Base-by-base conservation (phyloP, 305 asterid genomes). In the Fraxinus xanthoxyloides region DNA sequence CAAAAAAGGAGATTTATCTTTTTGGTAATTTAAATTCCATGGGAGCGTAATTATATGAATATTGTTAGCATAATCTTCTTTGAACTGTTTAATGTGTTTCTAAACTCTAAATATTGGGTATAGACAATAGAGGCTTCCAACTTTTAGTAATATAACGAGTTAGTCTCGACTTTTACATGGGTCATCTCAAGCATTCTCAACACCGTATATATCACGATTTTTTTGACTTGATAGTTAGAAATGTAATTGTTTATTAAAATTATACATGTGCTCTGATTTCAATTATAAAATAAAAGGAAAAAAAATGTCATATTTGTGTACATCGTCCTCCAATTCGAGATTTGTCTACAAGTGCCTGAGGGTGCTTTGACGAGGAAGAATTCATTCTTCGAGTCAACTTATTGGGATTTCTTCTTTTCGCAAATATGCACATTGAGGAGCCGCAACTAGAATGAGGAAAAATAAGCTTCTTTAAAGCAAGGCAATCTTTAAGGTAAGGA, bases 51-150 rank as follows among this genome's bases (percentile, higher is more conserved):
- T 34, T 34, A 34, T 32, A 85, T 87, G 84, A 35, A 28, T 67
- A 32, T 28, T 46, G 72, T 85, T 80, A 21, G 74, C 79, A 35
- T 77, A 65, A 75, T 80, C 74, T 30, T 79, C 69, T 85, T 34
- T 72, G 79, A 63, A 61, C 65, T 72, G 79, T 46, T 84, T 43
- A 80, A 59, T 61, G 69, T 32, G 65, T 43, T 82, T 40, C 15
- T 40, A 40, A 9, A 40, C 48, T 38, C 31, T 7, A 7, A 59
- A 61, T 2, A 21, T 61, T 8, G 15, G 30, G 31, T 17, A n/a
- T 17, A 4, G 2, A 3, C 21, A 0, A 5, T 56, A 2, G 31
- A 61, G 5, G 30, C 30, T 23, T 23, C 31, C 70, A 61, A 61
- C 28, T 8, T 7, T 59, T 59, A 21, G 30, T 59, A 21, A 59